Evolutionary conservation across 495 filamentous ascomycete species (phyloP).

Genomic region (Penicillium maclennaniae): DNA sequence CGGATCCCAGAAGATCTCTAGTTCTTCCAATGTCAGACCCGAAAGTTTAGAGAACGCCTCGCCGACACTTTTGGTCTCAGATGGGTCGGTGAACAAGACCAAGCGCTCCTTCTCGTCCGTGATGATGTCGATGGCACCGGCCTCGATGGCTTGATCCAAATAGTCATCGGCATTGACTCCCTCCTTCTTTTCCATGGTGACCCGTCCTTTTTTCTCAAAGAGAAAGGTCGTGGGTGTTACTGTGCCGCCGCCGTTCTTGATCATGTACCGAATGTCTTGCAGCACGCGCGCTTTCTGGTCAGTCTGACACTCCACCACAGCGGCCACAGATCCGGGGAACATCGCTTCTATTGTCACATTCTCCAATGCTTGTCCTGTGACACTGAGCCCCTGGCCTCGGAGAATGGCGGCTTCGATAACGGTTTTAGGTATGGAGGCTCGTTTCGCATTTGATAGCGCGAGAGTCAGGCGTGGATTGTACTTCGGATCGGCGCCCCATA

Average conservation of each 20-base stretch:
- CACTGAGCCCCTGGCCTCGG: constrained; percentile 77
- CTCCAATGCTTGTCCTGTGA: constrained; percentile 69
- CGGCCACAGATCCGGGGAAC: constrained; percentile 68
- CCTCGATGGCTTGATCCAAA: constrained; percentile 81
- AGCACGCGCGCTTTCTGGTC: constrained; percentile 73
- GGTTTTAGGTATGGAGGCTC: constrained; percentile 77
- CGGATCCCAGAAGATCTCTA: constrained; percentile 81
- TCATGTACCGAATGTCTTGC: constrained; percentile 60
- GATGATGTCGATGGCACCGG: constrained; percentile 76
- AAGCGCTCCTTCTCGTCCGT: constrained; percentile 66
- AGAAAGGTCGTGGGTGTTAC: constrained; percentile 73
- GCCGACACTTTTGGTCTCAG: constrained; percentile 60
- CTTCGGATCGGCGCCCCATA: constrained; percentile 65
- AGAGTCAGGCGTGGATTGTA: constrained; percentile 70
- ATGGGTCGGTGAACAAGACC: constrained; percentile 71
- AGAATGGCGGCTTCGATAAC: constrained; percentile 80
- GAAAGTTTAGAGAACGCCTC: constrained; percentile 55
- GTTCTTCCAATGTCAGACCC: constrained; percentile 60
- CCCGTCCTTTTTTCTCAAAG: constrained; percentile 73
- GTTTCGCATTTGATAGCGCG: constrained; percentile 75
- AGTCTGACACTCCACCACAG: constrained; percentile 80
- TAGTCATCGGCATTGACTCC: constrained; percentile 64
- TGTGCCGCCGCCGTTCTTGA: constrained; percentile 67
- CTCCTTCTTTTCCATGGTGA: constrained; percentile 63
- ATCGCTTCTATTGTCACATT: constrained; percentile 76